Base-by-base conservation (phyloP, 805 yeast species). In the Yarrowia keelungensis region DNA sequence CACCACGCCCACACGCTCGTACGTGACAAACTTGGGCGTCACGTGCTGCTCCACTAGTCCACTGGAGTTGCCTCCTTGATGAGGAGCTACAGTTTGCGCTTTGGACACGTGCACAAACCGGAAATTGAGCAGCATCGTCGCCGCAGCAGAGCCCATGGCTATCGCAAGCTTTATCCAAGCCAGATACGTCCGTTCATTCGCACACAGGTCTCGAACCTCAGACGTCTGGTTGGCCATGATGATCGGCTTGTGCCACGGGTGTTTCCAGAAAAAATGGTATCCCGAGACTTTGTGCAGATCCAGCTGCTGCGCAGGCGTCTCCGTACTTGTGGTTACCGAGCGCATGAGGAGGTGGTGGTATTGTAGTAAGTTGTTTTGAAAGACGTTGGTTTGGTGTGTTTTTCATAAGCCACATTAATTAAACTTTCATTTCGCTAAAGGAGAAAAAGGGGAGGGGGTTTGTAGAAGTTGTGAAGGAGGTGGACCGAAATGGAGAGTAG, bases 141-240 rank as follows among this genome's bases (percentile, higher is more conserved):
- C 59, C 1, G 68, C 49, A 5, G 51, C 68, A 1, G 51, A 43
- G 2, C 51, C 68, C 51, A 65, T 41, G 14, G 61, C 61, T 2
- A 65, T 36, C 2, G 68, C 41, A 9, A 65, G 14, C n/a, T 51
- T 50, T 19, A 51, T 51, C 68, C 68, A 65, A 2, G 68, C 49
- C 43, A 65, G 26, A 42, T 50, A 65, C 5, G 68, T 65, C 12
- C 68, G 38, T 36, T 65, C 68, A 22, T 65, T 65, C 15, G 68
- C 68, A 22, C 68, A 65, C 7, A 50, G n/a, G 26, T 65, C 68
- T 15, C 68, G 50, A 7, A 50, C 59, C 10, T 65, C 68, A 35
- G 68, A 65, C 3, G 68, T 65, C n/a, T 41, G 61, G 68, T 65
- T 65, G 9, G 68, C 59, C 49, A 65, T 35, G 19, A 65, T 16